phyloP scores from a whole-genome alignment of 176 grass and related monocot genomes.

The Zea luxurians region DNA sequence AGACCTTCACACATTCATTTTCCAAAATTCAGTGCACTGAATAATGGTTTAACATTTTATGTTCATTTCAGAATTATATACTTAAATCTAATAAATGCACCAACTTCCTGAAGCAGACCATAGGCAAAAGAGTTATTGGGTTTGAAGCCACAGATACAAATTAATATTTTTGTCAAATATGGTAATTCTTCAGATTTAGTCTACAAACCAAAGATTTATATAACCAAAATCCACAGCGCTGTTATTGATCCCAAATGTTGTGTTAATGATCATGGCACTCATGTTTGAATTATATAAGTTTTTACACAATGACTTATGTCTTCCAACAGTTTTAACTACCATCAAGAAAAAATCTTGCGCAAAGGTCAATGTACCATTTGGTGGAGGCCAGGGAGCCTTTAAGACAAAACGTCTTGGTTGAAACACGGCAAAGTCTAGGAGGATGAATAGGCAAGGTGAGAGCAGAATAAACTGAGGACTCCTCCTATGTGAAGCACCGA shows the following conservation, averaged over 20 bases:
- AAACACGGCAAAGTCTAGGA: slow-evolving; percentile 15
- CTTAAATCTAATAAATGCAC: background rate
- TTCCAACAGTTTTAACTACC: background rate
- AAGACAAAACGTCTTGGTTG: slow-evolving; percentile 10
- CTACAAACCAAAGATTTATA: background rate
- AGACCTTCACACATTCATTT: background rate
- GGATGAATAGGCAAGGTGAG: background rate
- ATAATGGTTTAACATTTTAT: background rate
- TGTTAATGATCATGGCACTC: background rate
- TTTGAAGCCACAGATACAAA: background rate
- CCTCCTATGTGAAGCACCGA: background rate
- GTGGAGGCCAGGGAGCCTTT: background rate
- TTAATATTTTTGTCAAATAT: background rate
- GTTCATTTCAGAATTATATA: background rate
- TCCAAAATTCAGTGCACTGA: background rate
- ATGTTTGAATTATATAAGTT: background rate
- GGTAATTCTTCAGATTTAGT: background rate
- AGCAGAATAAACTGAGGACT: slow-evolving; percentile 9
- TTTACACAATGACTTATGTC: slow-evolving; percentile 2
- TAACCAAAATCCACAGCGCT: background rate
- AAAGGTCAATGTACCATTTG: background rate
- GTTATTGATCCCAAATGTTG: background rate
- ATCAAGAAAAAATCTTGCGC: slow-evolving; percentile 1
- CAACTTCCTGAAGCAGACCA: slow-evolving; percentile 8
- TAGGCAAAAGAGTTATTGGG: background rate